Percentiles rank a stretch among this genome's conserved stretches.
Evolutionary conservation across 2,329 filamentous ascomycete genomes (phyloP).

Genomic region (Metarhizium anisopliae): DNA sequence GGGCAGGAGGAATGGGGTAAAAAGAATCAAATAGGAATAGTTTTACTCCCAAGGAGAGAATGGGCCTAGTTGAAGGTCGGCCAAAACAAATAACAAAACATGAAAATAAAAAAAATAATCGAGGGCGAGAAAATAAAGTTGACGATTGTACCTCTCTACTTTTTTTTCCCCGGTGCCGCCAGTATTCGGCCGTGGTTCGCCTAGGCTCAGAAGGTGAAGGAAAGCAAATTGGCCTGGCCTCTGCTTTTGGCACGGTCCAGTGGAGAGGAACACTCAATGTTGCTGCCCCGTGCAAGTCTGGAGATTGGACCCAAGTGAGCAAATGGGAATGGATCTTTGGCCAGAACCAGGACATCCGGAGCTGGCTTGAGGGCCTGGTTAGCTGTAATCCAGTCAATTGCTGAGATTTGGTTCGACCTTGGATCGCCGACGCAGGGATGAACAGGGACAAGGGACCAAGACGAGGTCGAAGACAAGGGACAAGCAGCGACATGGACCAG

Average conservation of each 20-base stretch:
- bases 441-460: not conserved
- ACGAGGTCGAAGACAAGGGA: not conserved
- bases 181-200: not conserved
- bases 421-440: constrained; percentile 26
- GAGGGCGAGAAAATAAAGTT: not conserved
- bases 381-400: not conserved
- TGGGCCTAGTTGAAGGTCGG: not conserved
- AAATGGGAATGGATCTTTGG: not conserved
- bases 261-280: not conserved
- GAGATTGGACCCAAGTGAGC: constrained; percentile 7
- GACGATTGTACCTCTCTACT: not conserved
- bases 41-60: not conserved
- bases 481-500: not conserved
- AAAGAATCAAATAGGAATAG: not conserved
- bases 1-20: not conserved
- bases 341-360: too few relatives aligned
- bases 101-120: not conserved
- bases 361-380: too few relatives aligned
- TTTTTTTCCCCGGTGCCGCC: not conserved
- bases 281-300: constrained; percentile 2
- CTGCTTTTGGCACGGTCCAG: constrained; percentile 1
- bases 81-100: not conserved
- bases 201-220: not conserved
- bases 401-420: constrained; percentile 14
- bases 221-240: constrained; percentile 4